Percentiles rank a stretch among this genome's conserved stretches.
Evolutionary conservation across 345 rosid species (phyloP).

Genomic region (Rhizophora apiculata): DNA sequence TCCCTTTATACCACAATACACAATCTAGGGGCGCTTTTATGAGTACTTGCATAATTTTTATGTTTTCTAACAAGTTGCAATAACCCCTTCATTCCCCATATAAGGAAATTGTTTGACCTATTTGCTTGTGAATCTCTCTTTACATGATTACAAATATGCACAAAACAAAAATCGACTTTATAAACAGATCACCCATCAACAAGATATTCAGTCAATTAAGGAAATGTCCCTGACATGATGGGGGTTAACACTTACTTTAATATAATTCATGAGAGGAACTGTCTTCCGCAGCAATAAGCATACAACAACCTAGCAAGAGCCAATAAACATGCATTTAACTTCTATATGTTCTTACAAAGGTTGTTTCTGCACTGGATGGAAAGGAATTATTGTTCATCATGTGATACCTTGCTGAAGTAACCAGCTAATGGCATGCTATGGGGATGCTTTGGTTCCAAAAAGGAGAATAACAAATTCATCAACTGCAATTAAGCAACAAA

Average conservation of each 20-base stretch:
- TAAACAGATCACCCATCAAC: background rate
- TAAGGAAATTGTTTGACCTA: too few species aligned
- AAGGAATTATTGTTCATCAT: constrained; percentile 6
- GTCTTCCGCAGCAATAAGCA: constrained; percentile 85
- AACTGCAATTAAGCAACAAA: constrained; percentile 47
- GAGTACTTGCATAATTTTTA: too few species aligned
- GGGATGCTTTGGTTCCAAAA: constrained; percentile 58
- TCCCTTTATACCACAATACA: too few species aligned
- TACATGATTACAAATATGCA: background rate
- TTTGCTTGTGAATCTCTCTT: too few species aligned
- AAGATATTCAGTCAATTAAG: background rate
- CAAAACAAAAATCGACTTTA: background rate
- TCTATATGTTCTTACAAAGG: too few species aligned
- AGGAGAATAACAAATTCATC: constrained; percentile 84
- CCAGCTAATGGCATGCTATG: constrained; percentile 75
- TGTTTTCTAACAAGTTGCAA: too few species aligned
- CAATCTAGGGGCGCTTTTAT: too few species aligned
- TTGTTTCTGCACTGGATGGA: too few species aligned
- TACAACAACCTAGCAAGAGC: constrained; percentile 64
- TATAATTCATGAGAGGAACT: constrained; percentile 63
- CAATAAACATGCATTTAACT: background rate
- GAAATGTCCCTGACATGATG: background rate
- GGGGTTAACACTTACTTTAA: constrained; percentile 58
- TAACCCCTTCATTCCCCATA: too few species aligned
- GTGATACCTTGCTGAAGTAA: constrained; percentile 86